Percentiles rank a stretch among this genome's conserved stretches.
These are phyloP conservation scores for Schwanniomyces vanrijiae DNA, from an alignment of 805 yeast genomes.

Conservation along the genomic window DNA sequence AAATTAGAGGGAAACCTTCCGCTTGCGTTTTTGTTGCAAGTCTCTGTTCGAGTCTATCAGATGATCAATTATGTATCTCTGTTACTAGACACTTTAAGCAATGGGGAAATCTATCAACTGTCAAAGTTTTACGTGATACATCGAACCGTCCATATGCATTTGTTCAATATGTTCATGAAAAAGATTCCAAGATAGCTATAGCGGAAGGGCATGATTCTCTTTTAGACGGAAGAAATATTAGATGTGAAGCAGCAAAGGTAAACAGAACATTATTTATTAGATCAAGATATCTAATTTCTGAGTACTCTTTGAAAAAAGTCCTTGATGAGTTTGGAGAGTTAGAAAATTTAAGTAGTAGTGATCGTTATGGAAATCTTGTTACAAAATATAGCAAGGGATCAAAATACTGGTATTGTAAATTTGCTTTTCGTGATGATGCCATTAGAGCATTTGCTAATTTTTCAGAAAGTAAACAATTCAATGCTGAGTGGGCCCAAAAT, in stretches of 20 bases:
- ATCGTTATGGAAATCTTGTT: slow-evolving; percentile 29
- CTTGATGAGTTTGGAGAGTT: slow-evolving; percentile 68
- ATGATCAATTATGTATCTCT: slow-evolving; percentile 68
- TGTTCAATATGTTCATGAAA: slow-evolving; percentile 77
- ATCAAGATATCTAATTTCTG: slow-evolving; percentile 20
- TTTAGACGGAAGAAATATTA: slow-evolving; percentile 70
- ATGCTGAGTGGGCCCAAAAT: slow-evolving; percentile 85
- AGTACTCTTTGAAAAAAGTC: slow-evolving; percentile 34
- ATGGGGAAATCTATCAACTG: slow-evolving; percentile 71
- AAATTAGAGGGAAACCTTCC: slow-evolving; percentile 64
- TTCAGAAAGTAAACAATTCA: slow-evolving; percentile 53
- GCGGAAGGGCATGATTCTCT: slow-evolving; percentile 64
- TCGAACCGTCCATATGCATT: slow-evolving; percentile 87
- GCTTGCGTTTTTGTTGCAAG: slow-evolving; percentile 89
- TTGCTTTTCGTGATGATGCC: slow-evolving; percentile 83
- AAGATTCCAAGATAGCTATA: slow-evolving; percentile 69
- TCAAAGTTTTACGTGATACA: slow-evolving; percentile 81
- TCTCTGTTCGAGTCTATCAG: slow-evolving; percentile 61
- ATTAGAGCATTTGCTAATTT: slow-evolving; percentile 77
- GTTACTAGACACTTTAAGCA: slow-evolving; percentile 66
- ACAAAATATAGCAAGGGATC: slow-evolving; percentile 17
- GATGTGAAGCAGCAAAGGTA: slow-evolving; percentile 91
- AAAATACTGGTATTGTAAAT: slow-evolving; percentile 72
- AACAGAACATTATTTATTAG: slow-evolving; percentile 78
- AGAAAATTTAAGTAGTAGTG: slow-evolving; percentile 57